Conservation (phyloP, 768 basidiomycete species). For the Trametes cubensis region DNA sequence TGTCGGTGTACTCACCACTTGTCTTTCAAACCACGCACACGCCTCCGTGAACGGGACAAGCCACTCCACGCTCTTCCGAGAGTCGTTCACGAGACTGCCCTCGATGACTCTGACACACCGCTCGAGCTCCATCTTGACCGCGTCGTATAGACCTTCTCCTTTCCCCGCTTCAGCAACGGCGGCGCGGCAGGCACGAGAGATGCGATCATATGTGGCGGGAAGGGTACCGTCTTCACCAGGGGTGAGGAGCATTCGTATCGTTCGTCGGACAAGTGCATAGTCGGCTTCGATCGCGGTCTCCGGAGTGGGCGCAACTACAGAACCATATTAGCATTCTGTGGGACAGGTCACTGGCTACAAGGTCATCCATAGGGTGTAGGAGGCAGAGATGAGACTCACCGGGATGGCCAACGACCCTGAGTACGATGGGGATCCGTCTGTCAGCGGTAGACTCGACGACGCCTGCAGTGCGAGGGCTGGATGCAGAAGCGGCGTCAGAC, state of each 20-base stretch:
- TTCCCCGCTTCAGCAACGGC: slow-evolving; percentile 54
- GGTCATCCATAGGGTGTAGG: neutral
- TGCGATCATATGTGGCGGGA: slow-evolving; percentile 54
- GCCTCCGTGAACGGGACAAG: slow-evolving; percentile 54
- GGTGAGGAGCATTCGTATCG: slow-evolving; percentile 41
- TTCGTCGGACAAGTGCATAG: slow-evolving; percentile 41
- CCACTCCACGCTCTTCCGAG: slow-evolving; percentile 48
- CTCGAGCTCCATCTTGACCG: slow-evolving; percentile 62
- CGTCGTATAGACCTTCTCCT: slow-evolving; percentile 62
- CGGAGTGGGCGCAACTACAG: slow-evolving; percentile 22
- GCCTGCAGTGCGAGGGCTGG: slow-evolving; percentile 44
- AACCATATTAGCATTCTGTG: neutral
- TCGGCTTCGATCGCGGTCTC: slow-evolving; percentile 26
- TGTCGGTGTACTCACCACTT: slow-evolving; percentile 56
- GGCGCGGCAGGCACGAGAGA: slow-evolving; percentile 60
- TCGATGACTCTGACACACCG: slow-evolving; percentile 48
- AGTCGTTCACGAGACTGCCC: slow-evolving; percentile 38
- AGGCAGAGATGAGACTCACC: slow-evolving; percentile 25
- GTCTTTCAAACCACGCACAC: slow-evolving; percentile 65
- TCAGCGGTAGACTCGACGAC: slow-evolving; percentile 22
- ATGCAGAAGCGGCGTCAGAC: slow-evolving; percentile 69
- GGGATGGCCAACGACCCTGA: slow-evolving; percentile 49
- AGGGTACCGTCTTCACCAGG: slow-evolving; percentile 38
- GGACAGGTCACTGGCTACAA: neutral
- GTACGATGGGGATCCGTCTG: slow-evolving; percentile 43